A percentile compares a stretch with the other conserved stretches of the same genome.
These are phyloP conservation scores for Parascedosporium putredinis DNA, from an alignment of 2,329 filamentous ascomycete genomes.

Conservation along the genomic window DNA sequence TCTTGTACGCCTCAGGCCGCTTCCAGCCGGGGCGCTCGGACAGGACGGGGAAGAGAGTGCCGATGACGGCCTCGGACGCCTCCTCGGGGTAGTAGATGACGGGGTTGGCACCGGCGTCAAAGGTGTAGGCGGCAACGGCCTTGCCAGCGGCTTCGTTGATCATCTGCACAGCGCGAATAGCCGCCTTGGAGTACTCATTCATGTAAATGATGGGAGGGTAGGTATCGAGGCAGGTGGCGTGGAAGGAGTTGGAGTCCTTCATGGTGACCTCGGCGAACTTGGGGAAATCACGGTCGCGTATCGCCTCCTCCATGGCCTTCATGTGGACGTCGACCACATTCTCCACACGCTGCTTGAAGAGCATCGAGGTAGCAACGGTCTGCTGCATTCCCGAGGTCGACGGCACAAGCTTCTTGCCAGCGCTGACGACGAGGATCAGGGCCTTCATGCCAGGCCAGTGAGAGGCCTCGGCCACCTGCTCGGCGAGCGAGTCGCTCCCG, in stretches of 20 bases:
- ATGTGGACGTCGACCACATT: slow-evolving; percentile 75
- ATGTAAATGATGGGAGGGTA: slow-evolving; percentile 98
- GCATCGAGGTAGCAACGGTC: slow-evolving; percentile 80
- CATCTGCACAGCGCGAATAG: slow-evolving; percentile 77
- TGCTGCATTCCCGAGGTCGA: slow-evolving; percentile 95
- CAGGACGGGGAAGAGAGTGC: slow-evolving; percentile 63
- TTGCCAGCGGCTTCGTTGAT: slow-evolving; percentile 74
- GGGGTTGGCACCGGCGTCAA: slow-evolving; percentile 93
- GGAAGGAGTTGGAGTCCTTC: slow-evolving; percentile 95
- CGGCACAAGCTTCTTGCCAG: slow-evolving; percentile 90
- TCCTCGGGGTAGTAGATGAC: slow-evolving; percentile 91
- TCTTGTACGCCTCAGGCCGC: slow-evolving; percentile 32
- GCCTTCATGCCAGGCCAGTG: slow-evolving; percentile 97
- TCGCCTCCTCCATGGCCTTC: slow-evolving; percentile 73
- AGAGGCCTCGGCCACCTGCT: slow-evolving; percentile 74
- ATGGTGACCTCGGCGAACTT: slow-evolving; percentile 85
- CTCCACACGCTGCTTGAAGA: slow-evolving; percentile 69
- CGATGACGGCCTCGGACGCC: slow-evolving; percentile 62
- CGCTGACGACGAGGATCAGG: slow-evolving; percentile 79
- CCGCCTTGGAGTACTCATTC: slow-evolving; percentile 83
- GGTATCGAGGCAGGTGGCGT: slow-evolving; percentile 88
- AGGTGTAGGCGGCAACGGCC: slow-evolving; percentile 86
- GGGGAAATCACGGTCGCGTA: slow-evolving; percentile 69
- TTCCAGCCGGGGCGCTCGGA: slow-evolving; percentile 62
- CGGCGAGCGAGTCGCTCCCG: slow-evolving; percentile 77